phyloP scores from a whole-genome alignment of 1,284 basidiomycete genomes.

The Irpex sp. region DNA sequence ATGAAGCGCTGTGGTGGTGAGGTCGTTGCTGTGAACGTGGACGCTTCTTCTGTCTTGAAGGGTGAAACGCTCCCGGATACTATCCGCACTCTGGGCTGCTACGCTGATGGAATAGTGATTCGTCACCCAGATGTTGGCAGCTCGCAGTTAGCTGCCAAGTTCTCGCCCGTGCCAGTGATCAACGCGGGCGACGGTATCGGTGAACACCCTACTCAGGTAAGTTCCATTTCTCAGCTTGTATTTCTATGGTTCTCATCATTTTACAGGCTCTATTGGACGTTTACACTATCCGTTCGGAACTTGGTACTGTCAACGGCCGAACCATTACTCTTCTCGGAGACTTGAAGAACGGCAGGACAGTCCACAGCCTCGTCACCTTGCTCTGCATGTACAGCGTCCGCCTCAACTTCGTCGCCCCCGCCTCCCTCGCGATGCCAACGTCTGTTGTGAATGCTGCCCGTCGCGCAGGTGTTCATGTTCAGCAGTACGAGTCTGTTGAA shows the following conservation, averaged over 20 bases:
- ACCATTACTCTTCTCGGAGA: slow-evolving; percentile 95
- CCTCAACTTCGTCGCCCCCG: slow-evolving; percentile 95
- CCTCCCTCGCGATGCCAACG: slow-evolving; percentile 89
- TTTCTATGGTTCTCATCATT: not conserved
- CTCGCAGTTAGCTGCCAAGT: slow-evolving; percentile 89
- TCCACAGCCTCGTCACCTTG: slow-evolving; percentile 93
- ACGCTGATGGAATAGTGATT: slow-evolving; percentile 90
- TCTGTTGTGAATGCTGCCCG: slow-evolving; percentile 80
- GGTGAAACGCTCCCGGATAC: slow-evolving; percentile 96
- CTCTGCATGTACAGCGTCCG: slow-evolving; percentile 92
- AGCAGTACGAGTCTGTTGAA: slow-evolving; percentile 83
- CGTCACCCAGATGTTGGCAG: slow-evolving; percentile 94
- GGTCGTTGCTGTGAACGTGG: slow-evolving; percentile 82
- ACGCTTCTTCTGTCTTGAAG: slow-evolving; percentile 88
- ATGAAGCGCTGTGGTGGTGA: slow-evolving; percentile 98
- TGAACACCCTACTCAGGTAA: slow-evolving; percentile 94
- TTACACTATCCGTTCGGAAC: slow-evolving; percentile 96
- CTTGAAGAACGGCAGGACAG: slow-evolving; percentile 97
- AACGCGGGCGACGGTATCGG: slow-evolving; percentile 98
- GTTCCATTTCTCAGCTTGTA: slow-evolving; percentile 14
- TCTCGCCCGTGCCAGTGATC: slow-evolving; percentile 91
- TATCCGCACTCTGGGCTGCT: slow-evolving; percentile 92
- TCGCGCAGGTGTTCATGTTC: slow-evolving; percentile 78
- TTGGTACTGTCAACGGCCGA: slow-evolving; percentile 96
- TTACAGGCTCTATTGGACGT: slow-evolving; percentile 85